phyloP scores from a whole-genome alignment of 192 early-diverging fungal genomes.

The Podila horticola region DNA sequence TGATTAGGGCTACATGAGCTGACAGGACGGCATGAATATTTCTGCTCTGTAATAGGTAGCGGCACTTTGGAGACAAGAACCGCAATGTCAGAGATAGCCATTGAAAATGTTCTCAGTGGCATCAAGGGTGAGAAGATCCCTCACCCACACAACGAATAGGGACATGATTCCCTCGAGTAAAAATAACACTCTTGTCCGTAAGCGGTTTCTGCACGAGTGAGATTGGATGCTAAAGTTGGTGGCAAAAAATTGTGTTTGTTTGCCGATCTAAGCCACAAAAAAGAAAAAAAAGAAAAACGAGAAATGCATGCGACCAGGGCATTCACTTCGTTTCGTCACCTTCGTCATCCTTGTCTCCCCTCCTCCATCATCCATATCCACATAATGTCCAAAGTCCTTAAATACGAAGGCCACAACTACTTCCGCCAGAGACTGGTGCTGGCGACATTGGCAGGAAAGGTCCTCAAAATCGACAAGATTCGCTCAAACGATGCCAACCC shows the following conservation, averaged over 20 bases:
- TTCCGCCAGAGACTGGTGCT: constrained; percentile 92
- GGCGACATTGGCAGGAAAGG: constrained; percentile 82
- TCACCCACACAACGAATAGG: constrained; percentile 17
- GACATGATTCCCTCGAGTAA: no score
- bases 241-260: no score
- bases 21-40: not conserved
- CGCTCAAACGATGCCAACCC: constrained; percentile 87
- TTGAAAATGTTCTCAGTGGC: constrained; percentile 77
- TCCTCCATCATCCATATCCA: not conserved
- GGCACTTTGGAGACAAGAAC: constrained; percentile 87
- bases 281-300: no score
- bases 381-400: constrained; percentile 55
- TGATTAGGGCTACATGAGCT: no score
- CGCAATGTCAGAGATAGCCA: constrained; percentile 78
- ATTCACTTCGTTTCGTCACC: not conserved
- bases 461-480: constrained; percentile 91
- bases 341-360: not conserved
- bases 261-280: no score
- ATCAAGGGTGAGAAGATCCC: constrained; percentile 62
- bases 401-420: constrained; percentile 86
- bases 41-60: constrained; percentile 51
- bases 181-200: no score
- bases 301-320: no score
- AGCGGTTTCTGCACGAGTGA: no score
- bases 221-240: no score